Evolutionary conservation across 2,329 filamentous ascomycete genomes (phyloP).

Genomic region (Penicillium capsulatum): DNA sequence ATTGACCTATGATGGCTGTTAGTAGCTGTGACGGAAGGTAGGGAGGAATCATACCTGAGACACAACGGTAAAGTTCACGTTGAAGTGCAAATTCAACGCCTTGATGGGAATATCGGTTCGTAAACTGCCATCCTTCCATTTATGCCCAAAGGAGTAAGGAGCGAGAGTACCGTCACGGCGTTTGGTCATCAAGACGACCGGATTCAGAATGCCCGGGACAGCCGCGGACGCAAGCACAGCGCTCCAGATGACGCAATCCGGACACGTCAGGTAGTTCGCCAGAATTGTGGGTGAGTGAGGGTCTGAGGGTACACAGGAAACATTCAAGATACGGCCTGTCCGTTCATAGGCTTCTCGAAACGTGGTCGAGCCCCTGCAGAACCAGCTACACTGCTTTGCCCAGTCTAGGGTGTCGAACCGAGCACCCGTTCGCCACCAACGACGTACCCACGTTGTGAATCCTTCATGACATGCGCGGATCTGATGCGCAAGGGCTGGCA

Average conservation of each 20-base stretch:
- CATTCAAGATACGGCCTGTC: slow-evolving; percentile 90
- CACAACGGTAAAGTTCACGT: slow-evolving; percentile 94
- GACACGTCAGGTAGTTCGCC: slow-evolving; percentile 90
- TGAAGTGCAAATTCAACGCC: slow-evolving; percentile 92
- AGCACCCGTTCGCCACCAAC: slow-evolving; percentile 91
- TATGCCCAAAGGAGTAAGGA: slow-evolving; percentile 95
- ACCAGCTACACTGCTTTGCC: slow-evolving; percentile 83
- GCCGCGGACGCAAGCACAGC: slow-evolving; percentile 91
- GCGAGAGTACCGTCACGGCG: slow-evolving; percentile 68
- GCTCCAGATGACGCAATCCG: slow-evolving; percentile 98
- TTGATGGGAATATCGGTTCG: slow-evolving; percentile 94
- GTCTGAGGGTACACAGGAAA: slow-evolving; percentile 92
- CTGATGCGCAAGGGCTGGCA: slow-evolving; percentile 77
- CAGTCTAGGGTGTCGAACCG: slow-evolving; percentile 92
- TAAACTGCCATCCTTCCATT: slow-evolving; percentile 96
- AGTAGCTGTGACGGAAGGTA: slow-evolving; percentile 26
- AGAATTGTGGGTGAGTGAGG: slow-evolving; percentile 89
- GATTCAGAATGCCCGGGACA: slow-evolving; percentile 92
- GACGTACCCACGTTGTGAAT: slow-evolving; percentile 67
- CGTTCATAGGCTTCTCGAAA: slow-evolving; percentile 92
- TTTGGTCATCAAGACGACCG: slow-evolving; percentile 89
- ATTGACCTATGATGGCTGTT: slow-evolving; percentile 66
- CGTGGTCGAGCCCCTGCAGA: slow-evolving; percentile 83
- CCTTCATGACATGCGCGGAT: slow-evolving; percentile 83
- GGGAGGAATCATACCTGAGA: slow-evolving; percentile 45